Evolutionary conservation across 2,329 filamentous ascomycete genomes (phyloP), one percentile per base, ranked within the genome.

Genomic region (Aspergillus chevalieri): DNA sequence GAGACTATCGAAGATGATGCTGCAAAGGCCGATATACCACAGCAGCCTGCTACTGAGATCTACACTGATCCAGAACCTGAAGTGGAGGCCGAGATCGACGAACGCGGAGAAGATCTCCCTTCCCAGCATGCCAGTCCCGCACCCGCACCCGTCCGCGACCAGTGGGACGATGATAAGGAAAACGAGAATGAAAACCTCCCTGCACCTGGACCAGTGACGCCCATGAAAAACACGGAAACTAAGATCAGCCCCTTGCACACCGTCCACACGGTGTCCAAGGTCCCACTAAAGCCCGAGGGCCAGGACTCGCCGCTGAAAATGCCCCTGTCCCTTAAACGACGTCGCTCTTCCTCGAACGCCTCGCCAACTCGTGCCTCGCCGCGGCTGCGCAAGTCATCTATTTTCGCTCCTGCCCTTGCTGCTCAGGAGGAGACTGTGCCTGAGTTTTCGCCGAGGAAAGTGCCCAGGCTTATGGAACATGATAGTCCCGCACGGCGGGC

Each of bases 181-280:
- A 66, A 67, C 39, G 47, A 52, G 5, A 45, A 51, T 3, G 14
- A 52, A 9, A 50, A 47, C 22, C 42, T 57, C 45, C 56, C 62
- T 28, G 58, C 61, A 28, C 17, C 38, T 19, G 38, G 15, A 12
- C 38, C 38, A 10, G 38, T 21, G 10, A 41, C 38, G 3, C 80
- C 80, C 1, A 69, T 75, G 6, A 87, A 84, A 1, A 84, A 84
- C 0, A 70, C 77, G 45, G 77, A 80, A 43, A 52, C 57, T 6
- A 60, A 61, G 14, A 68, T 71, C 0, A 60, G 75, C n/a, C 70
- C 67, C n/a, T 74, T 76, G 48, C 74, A 74, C 41, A 72, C 77
- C n/a, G 80, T 85, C 54, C 81, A 87, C 65, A 91, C 87, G 0
- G 83, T 87, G 0, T 87, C 85, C 22, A 91, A 90, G 68, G 82